Base-by-base conservation (phyloP, 768 basidiomycete genomes). In the Serendipita indica region DNA sequence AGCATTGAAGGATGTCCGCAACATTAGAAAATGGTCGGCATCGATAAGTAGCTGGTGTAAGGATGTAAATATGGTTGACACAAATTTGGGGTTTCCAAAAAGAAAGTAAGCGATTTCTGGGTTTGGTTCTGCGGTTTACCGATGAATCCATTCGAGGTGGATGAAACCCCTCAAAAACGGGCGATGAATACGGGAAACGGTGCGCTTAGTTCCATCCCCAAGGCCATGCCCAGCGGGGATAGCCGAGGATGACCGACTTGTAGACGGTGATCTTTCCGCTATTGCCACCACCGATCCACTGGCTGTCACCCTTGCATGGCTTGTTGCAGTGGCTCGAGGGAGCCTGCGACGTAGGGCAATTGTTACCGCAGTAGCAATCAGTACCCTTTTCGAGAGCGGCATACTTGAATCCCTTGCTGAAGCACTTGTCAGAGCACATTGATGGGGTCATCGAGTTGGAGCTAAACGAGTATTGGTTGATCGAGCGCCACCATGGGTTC, bases 301-400 rank as follows among this genome's bases (percentile, higher is more conserved):
- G 20, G 7, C 30, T 54, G 30, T 54, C 49, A 10, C 49, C 49
- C 10, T n/a, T 32, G 30, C 49, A 54, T 10, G 7, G 20, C 49
- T 16, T 20, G 30, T 27, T 27, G 30, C 49, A 54, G 20, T 54
- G 16, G 10, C 10, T 3, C 10, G 30, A n/a, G 30, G 20, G 16
- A 20, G 30, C 20, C 49, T 3, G 49, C 2, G 20, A 30, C n/a
- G 22, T n/a, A 13, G 49, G 22, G 22, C 49, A 54, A 7, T 12
- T 54, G 45, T 59, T 59, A 16, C 58, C 58, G 32, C 58, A 59
- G 45, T 49, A 59, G 45, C 58, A 59, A 33, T 33, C 33, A 1
- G 12, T 52, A 5, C 58, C 58, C 12, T 52, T 33, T 28, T 59
- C 58, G 22, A 59, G 27, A 46, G 45, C 58, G 14, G 58, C 58